Conservation (phyloP, 805 yeast genomes). For the Zygotorulaspora danielsina region DNA sequence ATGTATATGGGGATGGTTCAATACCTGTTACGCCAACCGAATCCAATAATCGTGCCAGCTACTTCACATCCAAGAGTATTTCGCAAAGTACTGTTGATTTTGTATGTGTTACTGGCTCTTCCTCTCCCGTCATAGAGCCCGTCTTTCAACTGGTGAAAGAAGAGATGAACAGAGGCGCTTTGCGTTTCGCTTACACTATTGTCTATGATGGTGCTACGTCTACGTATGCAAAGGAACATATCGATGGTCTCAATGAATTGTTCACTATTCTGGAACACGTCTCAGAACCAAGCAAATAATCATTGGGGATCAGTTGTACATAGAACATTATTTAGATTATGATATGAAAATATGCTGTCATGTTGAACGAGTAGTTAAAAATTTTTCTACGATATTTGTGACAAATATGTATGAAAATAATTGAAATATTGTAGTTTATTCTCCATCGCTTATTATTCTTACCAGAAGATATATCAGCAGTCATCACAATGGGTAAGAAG, state of each 20-base stretch:
- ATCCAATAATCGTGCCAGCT: conserved; percentile 11
- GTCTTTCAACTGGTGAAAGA: conserved; percentile 51
- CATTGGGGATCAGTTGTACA: not conserved
- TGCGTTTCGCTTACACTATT: conserved; percentile 54
- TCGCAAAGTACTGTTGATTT: conserved; percentile 37
- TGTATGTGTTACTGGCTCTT: conserved; percentile 59
- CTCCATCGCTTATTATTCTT: too few relatives aligned
- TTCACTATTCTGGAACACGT: conserved; percentile 43
- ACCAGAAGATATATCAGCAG: too few relatives aligned
- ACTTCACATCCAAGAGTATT: conserved; percentile 13
- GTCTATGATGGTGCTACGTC: conserved; percentile 51
- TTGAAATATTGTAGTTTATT: not conserved
- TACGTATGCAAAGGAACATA: conserved; percentile 59
- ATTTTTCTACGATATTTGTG: not conserved
- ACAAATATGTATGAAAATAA: not conserved
- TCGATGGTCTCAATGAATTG: conserved; percentile 67
- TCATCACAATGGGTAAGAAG: conserved; percentile 35
- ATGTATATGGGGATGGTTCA: conserved; percentile 27
- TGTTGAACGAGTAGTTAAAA: not conserved
- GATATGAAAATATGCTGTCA: too few relatives aligned
- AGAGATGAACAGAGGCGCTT: conserved; percentile 34
- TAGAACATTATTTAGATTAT: too few relatives aligned
- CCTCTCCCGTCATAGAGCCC: conserved; percentile 66
- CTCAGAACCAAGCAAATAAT: not conserved
- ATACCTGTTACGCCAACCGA: conserved; percentile 24